These are phyloP conservation scores for Pleurotus pulmonarius DNA, from an alignment of 768 basidiomycete species.

Conservation along the genomic window DNA sequence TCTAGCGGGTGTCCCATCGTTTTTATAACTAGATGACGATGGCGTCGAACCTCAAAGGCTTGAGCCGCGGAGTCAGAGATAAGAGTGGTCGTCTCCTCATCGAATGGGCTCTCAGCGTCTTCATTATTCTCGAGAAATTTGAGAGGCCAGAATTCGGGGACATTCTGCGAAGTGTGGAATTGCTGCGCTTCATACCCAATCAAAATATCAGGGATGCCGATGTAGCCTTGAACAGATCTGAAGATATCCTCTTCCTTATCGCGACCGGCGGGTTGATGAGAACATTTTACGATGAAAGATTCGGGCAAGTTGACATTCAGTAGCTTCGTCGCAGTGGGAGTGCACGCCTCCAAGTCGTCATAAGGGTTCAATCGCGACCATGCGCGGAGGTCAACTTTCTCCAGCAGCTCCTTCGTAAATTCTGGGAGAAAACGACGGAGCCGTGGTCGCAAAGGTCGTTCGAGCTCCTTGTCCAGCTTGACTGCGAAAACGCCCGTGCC, in stretches of 20 bases:
- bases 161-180: not conserved
- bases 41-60: not conserved
- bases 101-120: not conserved
- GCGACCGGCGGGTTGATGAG: not conserved
- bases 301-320: not conserved
- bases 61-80: not conserved
- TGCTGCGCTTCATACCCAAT: not conserved
- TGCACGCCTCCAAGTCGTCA: not conserved
- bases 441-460: not conserved
- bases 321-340: not conserved
- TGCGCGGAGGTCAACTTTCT: not conserved
- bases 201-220: slow-evolving; percentile 8
- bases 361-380: slow-evolving; percentile 1
- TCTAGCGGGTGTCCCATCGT: not conserved
- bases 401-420: not conserved
- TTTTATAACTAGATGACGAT: not conserved
- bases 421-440: not conserved
- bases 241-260: slow-evolving; percentile 6
- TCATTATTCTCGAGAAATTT: not conserved
- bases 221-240: slow-evolving; percentile 1
- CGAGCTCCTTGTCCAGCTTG: not conserved
- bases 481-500: slow-evolving; percentile 6
- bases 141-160: not conserved
- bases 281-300: not conserved
- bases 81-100: not conserved